Percentiles rank a stretch among this genome's conserved stretches.
These are phyloP conservation scores for Candida suzukii DNA, from an alignment of 805 yeast species.

Conservation along the genomic window DNA sequence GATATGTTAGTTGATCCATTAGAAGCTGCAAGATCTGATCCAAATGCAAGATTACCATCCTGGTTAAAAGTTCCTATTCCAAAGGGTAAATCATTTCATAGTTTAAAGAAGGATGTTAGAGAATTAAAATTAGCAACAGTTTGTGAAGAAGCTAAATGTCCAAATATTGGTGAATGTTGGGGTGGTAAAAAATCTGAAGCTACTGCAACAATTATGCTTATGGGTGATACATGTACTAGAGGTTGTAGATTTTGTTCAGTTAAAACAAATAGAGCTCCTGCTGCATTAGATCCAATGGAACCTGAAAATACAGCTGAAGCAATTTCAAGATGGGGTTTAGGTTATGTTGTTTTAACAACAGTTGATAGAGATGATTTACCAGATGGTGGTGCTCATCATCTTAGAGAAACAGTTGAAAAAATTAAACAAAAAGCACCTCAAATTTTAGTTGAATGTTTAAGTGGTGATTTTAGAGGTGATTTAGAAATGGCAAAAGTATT, in stretches of 20 bases:
- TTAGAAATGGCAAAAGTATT: slow-evolving; percentile 69
- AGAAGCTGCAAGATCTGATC: slow-evolving; percentile 61
- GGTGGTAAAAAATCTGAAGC: slow-evolving; percentile 94
- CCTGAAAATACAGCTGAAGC: slow-evolving; percentile 99
- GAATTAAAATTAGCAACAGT: slow-evolving; percentile 91
- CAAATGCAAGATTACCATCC: slow-evolving; percentile 69
- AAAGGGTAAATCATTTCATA: slow-evolving; percentile 80
- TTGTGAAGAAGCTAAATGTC: slow-evolving; percentile 98
- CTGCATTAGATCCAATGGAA: slow-evolving; percentile 88
- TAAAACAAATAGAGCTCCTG: slow-evolving; percentile 83
- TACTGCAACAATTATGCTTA: slow-evolving; percentile 93
- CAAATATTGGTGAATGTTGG: slow-evolving; percentile 99
- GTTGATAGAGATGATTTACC: slow-evolving; percentile 93
- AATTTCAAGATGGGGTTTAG: slow-evolving; percentile 94
- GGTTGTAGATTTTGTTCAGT: slow-evolving; percentile 99
- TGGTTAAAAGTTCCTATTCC: slow-evolving; percentile 98
- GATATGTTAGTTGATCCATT: slow-evolving; percentile 66
- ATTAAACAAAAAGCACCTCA: slow-evolving; percentile 88
- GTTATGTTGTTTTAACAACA: slow-evolving; percentile 94
- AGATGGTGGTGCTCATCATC: slow-evolving; percentile 92
- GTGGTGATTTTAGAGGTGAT: slow-evolving; percentile 95
- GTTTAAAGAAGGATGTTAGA: slow-evolving; percentile 76
- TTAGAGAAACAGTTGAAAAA: slow-evolving; percentile 77
- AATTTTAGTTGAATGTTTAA: slow-evolving; percentile 83
- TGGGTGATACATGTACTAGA: slow-evolving; percentile 98